Evolutionary conservation across 2,329 filamentous ascomycete species (phyloP).

Genomic region (Aspergillus sp.): DNA sequence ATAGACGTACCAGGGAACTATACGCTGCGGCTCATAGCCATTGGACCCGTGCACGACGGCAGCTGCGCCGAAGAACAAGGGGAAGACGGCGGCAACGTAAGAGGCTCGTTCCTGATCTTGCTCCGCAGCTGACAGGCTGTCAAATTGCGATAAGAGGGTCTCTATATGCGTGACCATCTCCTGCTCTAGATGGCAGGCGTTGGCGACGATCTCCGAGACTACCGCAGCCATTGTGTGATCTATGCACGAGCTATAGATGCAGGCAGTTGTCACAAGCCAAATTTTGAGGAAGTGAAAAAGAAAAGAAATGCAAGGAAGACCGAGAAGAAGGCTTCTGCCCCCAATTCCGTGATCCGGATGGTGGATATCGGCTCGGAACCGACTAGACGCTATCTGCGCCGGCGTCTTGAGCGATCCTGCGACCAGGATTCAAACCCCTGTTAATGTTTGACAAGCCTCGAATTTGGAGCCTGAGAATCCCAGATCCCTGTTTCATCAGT

Average conservation of each 20-base stretch:
- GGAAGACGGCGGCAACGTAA: not conserved
- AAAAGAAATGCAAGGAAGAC: not conserved
- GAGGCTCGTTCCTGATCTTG: not conserved
- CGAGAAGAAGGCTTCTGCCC: not conserved
- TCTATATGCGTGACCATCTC: not conserved
- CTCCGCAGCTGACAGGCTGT: not conserved
- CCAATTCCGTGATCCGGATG: not conserved
- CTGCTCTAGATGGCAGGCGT: not conserved
- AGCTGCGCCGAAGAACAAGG: not conserved
- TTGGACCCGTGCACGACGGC: not conserved
- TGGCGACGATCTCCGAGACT: not conserved
- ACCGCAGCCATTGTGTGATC: not conserved
- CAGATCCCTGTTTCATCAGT: not conserved
- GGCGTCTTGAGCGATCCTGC: not conserved
- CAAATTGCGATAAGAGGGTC: not conserved
- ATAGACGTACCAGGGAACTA: constrained; percentile 1
- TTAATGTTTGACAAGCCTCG: not conserved
- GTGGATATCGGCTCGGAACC: constrained; percentile 5
- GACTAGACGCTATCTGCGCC: not conserved
- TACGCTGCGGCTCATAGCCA: constrained; percentile 7
- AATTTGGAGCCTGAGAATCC: not conserved
- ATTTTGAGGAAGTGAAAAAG: not conserved
- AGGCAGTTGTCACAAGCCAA: not conserved
- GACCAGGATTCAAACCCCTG: not conserved
- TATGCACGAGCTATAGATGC: not conserved